phyloP scores from a whole-genome alignment of 805 yeast genomes.

The Wickerhamomyces alni region DNA sequence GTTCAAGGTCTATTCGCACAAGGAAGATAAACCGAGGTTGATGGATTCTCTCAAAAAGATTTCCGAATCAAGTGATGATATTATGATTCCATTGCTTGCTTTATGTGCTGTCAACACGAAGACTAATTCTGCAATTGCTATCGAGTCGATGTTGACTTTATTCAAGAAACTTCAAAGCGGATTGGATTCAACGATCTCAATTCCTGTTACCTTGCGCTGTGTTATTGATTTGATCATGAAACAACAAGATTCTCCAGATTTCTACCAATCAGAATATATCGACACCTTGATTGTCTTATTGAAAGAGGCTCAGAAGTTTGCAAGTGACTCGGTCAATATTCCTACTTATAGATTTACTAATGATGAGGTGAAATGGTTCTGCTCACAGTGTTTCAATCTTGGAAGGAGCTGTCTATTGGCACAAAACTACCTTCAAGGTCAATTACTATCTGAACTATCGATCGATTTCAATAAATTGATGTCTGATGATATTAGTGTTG shows the following conservation, averaged over 20 bases:
- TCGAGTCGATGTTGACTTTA: conserved; percentile 21
- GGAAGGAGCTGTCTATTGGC: conserved; percentile 20
- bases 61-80: conserved; percentile 28
- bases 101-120: conserved; percentile 28
- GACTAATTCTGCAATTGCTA: conserved; percentile 18
- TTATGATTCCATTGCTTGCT: conserved; percentile 27
- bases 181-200: conserved; percentile 11
- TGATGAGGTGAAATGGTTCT: conserved; percentile 36
- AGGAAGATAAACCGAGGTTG: conserved; percentile 12
- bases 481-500: conserved; percentile 23
- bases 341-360: conserved; percentile 16
- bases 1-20: conserved; percentile 19
- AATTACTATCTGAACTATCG: conserved; percentile 18
- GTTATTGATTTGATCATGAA: conserved; percentile 27
- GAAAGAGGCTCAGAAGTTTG: conserved; percentile 11
- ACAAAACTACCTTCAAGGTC: conserved; percentile 10
- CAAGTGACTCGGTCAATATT: conserved; percentile 4
- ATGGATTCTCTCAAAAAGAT: conserved; percentile 27
- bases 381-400: conserved; percentile 29
- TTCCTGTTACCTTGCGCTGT: conserved; percentile 25
- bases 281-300: conserved; percentile 8
- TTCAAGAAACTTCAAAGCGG: conserved; percentile 21
- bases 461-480: conserved; percentile 15
- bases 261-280: conserved; percentile 5
- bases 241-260: conserved; percentile 10